Conservation (phyloP, 768 basidiomycete species). For the Gymnopilus dilepis region DNA sequence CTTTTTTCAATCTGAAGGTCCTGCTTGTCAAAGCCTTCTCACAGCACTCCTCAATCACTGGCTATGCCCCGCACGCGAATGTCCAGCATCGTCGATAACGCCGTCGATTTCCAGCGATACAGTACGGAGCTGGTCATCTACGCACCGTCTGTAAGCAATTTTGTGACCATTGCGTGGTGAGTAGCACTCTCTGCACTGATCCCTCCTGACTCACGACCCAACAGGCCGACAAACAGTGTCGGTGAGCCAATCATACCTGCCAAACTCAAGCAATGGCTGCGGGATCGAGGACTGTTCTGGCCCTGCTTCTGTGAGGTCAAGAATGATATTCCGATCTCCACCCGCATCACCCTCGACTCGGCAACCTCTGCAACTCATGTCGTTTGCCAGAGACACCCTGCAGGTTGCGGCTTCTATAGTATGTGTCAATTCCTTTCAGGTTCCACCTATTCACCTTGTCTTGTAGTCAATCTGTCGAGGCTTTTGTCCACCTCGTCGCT, state of each 20-base stretch:
- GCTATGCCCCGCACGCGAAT: neutral
- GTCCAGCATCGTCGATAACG: neutral
- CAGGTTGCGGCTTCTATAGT: neutral
- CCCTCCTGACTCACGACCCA: neutral
- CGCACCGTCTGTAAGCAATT: neutral
- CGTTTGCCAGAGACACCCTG: neutral
- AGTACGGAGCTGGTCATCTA: neutral
- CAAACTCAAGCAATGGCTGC: neutral
- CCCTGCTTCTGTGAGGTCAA: neutral
- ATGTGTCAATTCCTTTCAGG: neutral
- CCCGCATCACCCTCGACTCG: neutral
- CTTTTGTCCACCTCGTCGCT: neutral
- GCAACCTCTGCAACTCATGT: neutral
- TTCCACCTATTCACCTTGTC: neutral
- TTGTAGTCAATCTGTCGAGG: neutral
- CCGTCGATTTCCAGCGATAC: neutral
- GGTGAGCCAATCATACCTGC: neutral
- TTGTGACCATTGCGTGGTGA: neutral
- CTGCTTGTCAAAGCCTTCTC: no score
- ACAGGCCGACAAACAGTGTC: neutral
- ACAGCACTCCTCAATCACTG: no score
- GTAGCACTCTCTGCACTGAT: neutral
- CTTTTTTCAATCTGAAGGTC: no score
- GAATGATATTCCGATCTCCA: neutral
- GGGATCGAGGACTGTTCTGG: neutral